Evolutionary conservation across 2,329 filamentous ascomycete genomes (phyloP).

Genomic region (Zasmidium angulare): DNA sequence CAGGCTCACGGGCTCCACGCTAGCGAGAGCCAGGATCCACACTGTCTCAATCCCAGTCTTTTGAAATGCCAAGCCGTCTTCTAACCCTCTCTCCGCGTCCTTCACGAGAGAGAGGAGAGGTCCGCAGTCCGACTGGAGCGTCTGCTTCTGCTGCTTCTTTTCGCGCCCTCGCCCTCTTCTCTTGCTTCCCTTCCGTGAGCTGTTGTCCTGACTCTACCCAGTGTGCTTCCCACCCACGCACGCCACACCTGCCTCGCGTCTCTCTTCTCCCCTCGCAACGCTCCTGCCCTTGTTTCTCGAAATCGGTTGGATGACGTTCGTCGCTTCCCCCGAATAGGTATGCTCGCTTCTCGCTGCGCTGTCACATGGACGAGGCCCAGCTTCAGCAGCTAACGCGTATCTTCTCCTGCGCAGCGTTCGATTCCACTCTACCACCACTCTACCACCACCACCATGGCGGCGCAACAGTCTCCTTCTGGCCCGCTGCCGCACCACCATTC

Average conservation of each 20-base stretch:
- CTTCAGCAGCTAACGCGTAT: neutral
- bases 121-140: neutral
- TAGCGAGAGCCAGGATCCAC: too few species aligned
- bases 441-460: conserved; percentile 34
- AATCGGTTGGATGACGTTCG: neutral
- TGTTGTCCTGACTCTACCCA: neutral
- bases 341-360: neutral
- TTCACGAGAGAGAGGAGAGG: neutral
- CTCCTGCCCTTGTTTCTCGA: neutral
- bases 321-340: neutral
- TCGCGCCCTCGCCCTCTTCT: neutral
- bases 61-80: neutral
- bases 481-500: conserved; percentile 63
- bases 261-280: neutral
- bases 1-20: too few species aligned
- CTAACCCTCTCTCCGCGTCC: neutral
- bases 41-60: too few species aligned
- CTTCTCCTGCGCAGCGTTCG: neutral
- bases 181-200: neutral
- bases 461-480: conserved; percentile 75
- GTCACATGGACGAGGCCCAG: neutral
- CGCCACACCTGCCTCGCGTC: neutral
- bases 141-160: neutral
- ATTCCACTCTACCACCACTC: neutral
- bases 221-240: neutral